Percentiles rank a stretch among this genome's conserved stretches.
phyloP scores from a whole-genome alignment of 2,329 filamentous ascomycete genomes.

The Epichloe baconii region DNA sequence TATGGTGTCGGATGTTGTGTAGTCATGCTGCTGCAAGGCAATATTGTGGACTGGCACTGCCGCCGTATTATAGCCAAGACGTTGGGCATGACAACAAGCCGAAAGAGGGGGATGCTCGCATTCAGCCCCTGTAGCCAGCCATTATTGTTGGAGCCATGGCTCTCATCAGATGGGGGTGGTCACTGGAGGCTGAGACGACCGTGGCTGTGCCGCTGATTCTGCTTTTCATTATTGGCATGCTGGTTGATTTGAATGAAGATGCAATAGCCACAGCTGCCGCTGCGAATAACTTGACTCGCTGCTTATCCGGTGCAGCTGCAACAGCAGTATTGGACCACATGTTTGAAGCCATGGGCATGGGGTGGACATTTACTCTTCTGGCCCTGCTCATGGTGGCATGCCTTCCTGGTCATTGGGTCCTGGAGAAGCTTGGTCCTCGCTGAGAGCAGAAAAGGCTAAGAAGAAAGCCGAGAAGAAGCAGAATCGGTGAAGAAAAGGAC shows the following conservation, averaged over 20 bases:
- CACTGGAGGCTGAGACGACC: conserved; percentile 13
- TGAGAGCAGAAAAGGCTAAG: conserved; percentile 38
- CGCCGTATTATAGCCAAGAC: too few species aligned
- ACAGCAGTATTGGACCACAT: conserved; percentile 48
- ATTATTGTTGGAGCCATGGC: too few species aligned
- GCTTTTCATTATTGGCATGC: conserved; percentile 42
- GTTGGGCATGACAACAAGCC: too few species aligned
- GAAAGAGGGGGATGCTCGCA: too few species aligned
- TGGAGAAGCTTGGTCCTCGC: conserved; percentile 33
- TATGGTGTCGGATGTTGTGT: too few species aligned
- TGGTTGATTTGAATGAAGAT: conserved; percentile 50
- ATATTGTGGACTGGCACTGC: too few species aligned
- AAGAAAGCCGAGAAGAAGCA: conserved; percentile 7
- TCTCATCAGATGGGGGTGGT: too few species aligned
- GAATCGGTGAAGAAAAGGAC: neutral
- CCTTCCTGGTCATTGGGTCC: conserved; percentile 35
- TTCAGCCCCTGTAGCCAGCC: too few species aligned
- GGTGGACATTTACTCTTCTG: conserved; percentile 50
- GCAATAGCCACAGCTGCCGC: conserved; percentile 50
- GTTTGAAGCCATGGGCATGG: conserved; percentile 41
- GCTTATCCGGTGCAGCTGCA: conserved; percentile 43
- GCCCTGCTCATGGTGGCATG: conserved; percentile 34
- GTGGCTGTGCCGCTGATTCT: conserved; percentile 44
- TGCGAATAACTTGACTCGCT: conserved; percentile 51
- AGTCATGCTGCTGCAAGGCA: too few species aligned